Percentiles rank a stretch among this genome's conserved stretches.
Evolutionary conservation across 2,329 filamentous ascomycete genomes (phyloP).

Genomic region (Sclerotinia minor): DNA sequence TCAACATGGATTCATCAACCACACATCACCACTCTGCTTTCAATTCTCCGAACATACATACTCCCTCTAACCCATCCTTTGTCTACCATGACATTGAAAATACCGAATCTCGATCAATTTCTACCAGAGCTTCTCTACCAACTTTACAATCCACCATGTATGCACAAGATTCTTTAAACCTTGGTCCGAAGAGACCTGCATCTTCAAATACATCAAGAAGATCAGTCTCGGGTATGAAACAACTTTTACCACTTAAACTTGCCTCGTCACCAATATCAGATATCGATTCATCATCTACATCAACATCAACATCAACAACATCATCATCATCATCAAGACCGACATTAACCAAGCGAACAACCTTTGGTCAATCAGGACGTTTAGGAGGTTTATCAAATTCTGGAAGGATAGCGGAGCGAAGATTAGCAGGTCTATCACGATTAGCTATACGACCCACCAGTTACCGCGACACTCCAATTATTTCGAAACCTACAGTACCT

Average conservation of each 20-base stretch:
- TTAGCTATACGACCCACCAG: conserved; percentile 24
- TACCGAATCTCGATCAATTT: conserved; percentile 20
- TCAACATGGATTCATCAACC: conserved; percentile 16
- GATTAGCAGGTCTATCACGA: neutral
- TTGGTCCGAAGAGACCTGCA: conserved; percentile 7
- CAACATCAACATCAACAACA: conserved; percentile 13
- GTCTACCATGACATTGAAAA: conserved; percentile 15
- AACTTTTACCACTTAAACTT: conserved; percentile 33
- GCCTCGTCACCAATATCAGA: conserved; percentile 27
- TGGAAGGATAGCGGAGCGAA: neutral
- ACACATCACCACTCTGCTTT: conserved; percentile 17
- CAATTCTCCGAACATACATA: conserved; percentile 25
- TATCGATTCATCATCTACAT: conserved; percentile 9
- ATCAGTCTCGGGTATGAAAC: conserved; percentile 38
- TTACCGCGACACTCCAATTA: conserved; percentile 37
- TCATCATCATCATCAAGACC: conserved; percentile 13
- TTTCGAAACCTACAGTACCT: conserved; percentile 32
- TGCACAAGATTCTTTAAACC: conserved; percentile 15
- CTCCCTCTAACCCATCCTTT: conserved; percentile 20
- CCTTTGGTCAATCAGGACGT: conserved; percentile 16
- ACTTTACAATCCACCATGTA: conserved; percentile 25
- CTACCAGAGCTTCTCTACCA: conserved; percentile 22
- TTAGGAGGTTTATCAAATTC: conserved; percentile 13
- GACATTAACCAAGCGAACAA: conserved; percentile 19
- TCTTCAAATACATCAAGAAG: conserved; percentile 26